Percentiles rank a stretch among this genome's conserved stretches.
Conservation (phyloP, 768 basidiomycete genomes). For the Boletus eberwhitei region DNA sequence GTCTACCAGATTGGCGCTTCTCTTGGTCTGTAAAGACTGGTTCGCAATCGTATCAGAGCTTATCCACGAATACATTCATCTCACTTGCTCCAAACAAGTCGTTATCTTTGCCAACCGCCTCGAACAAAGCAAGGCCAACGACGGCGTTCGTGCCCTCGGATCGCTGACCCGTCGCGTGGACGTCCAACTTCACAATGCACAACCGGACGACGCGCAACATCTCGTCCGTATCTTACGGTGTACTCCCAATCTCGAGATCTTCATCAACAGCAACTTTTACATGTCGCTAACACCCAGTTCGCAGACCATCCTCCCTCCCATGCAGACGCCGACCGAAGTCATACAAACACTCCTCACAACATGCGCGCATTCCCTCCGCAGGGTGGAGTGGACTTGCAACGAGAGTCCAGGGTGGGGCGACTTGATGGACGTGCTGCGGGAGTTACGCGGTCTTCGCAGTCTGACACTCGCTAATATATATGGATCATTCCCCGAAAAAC, state of each 20-base stretch:
- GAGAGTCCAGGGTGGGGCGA: conserved; percentile 43
- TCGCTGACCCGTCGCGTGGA: conserved; percentile 42
- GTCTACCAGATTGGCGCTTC: conserved; percentile 30
- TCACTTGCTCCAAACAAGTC: conserved; percentile 37
- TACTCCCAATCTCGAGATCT: conserved; percentile 44
- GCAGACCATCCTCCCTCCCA: conserved; percentile 20
- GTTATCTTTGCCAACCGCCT: conserved; percentile 33
- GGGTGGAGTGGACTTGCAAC: conserved; percentile 45
- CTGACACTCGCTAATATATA: conserved; percentile 42
- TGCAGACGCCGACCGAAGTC: conserved; percentile 32
- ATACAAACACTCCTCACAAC: conserved; percentile 32
- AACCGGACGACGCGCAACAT: conserved; percentile 12
- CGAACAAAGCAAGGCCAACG: conserved; percentile 24
- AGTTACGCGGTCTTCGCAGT: conserved; percentile 35
- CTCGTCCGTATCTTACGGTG: conserved; percentile 38
- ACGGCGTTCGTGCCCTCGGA: conserved; percentile 33
- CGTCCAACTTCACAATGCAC: conserved; percentile 35
- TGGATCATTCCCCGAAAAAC: conserved; percentile 26
- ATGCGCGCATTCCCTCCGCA: conserved; percentile 35
- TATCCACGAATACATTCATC: conserved; percentile 38
- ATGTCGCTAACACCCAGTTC: conserved; percentile 20
- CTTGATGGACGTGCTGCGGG: conserved; percentile 35
- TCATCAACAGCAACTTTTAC: conserved; percentile 38
- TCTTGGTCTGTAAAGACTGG: conserved; percentile 40
- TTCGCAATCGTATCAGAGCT: conserved; percentile 36